phyloP scores from a whole-genome alignment of 2,329 filamentous ascomycete species.

The Didymella glomerata region DNA sequence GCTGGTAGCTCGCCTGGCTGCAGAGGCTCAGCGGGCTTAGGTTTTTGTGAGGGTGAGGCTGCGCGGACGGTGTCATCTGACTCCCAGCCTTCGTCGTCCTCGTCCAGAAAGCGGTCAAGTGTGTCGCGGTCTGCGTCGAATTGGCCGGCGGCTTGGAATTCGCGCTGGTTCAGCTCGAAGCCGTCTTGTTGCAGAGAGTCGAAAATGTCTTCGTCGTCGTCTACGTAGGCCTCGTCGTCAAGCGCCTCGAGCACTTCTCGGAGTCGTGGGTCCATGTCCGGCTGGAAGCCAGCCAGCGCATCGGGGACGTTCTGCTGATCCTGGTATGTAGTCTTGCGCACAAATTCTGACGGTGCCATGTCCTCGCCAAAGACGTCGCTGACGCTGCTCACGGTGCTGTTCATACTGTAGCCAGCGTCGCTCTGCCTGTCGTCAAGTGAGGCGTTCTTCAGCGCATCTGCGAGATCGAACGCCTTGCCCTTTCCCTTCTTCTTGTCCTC shows the following conservation, averaged over 20 bases:
- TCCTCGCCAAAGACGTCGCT: constrained; percentile 73
- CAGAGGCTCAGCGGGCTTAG: constrained; percentile 55
- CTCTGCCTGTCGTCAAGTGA: constrained; percentile 54
- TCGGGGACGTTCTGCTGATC: constrained; percentile 94
- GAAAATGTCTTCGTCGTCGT: constrained; percentile 85
- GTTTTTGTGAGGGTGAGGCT: constrained; percentile 51
- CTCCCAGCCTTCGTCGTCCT: constrained; percentile 87
- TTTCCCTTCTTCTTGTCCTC: constrained; percentile 77
- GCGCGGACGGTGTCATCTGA: constrained; percentile 88
- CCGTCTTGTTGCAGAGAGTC: constrained; percentile 73
- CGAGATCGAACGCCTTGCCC: constrained; percentile 71
- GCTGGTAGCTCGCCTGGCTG: constrained; percentile 54
- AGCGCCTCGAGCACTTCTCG: constrained; percentile 91
- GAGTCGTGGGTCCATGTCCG: constrained; percentile 94
- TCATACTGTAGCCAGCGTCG: constrained; percentile 54
- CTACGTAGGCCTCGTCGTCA: constrained; percentile 95
- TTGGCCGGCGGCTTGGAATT: constrained; percentile 73
- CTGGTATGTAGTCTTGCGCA: constrained; percentile 81
- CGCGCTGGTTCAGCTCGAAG: constrained; percentile 76
- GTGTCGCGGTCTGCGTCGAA: constrained; percentile 40
- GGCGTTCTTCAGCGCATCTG: constrained; percentile 76
- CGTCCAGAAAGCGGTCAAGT: constrained; percentile 59
- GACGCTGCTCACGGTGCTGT: constrained; percentile 52
- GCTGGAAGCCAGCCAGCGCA: constrained; percentile 90
- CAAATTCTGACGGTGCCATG: constrained; percentile 80